Conservation (phyloP, 257 asterid species). For the Nemophila menziesii region DNA sequence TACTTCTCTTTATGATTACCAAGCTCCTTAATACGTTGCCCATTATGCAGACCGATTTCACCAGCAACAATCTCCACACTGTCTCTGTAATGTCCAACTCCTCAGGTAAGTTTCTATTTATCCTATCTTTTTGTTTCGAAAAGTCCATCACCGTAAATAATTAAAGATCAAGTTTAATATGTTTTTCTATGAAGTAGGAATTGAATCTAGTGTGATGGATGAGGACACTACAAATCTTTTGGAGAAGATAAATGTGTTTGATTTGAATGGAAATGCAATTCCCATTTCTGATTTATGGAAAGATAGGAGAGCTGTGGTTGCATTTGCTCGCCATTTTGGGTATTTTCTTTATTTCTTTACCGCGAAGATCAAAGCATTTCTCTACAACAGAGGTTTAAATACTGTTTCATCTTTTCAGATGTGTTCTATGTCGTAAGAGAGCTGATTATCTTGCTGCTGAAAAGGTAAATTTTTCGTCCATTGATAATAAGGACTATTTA, state of each 20-base stretch:
- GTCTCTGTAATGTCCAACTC: not conserved
- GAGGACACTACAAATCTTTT: conserved; percentile 32
- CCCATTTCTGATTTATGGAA: conserved; percentile 83
- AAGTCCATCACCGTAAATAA: no score
- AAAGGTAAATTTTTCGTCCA: conserved; percentile 38
- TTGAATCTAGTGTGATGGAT: conserved; percentile 24
- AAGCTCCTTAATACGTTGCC: not conserved
- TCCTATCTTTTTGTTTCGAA: no score
- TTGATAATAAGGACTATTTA: no score
- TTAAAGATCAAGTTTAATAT: no score
- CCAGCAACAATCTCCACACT: not conserved
- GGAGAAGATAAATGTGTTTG: conserved; percentile 50
- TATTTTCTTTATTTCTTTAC: conserved; percentile 12
- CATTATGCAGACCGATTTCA: not conserved
- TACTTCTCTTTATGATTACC: not conserved
- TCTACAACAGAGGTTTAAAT: not conserved
- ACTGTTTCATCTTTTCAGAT: conserved; percentile 33
- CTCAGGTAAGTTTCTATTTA: not conserved
- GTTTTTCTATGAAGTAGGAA: conserved; percentile 28
- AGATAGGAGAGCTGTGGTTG: conserved; percentile 89
- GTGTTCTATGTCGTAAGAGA: conserved; percentile 87
- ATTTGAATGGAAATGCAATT: conserved; percentile 51
- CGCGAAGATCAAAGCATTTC: not conserved
- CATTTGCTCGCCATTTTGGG: conserved; percentile 99
- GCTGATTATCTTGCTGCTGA: conserved; percentile 77